A percentile compares a stretch with the other conserved stretches of the same genome.
phyloP scores from a whole-genome alignment of 2,329 filamentous ascomycete species.

The Colletotrichum theobromicola region DNA sequence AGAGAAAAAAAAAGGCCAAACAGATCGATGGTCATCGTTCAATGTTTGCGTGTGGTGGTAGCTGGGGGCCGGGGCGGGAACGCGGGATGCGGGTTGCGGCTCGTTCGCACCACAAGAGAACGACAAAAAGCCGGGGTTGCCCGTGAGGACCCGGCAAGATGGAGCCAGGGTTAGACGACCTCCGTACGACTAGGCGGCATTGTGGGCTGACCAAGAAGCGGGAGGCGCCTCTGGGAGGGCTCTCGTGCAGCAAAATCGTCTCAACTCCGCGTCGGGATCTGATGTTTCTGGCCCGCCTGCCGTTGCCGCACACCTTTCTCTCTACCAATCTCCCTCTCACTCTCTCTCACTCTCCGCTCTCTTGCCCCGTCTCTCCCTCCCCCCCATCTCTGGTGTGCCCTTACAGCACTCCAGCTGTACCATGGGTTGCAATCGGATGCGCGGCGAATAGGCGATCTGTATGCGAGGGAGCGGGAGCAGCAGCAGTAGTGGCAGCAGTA shows the following conservation, averaged over 20 bases:
- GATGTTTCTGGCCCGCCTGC: background rate
- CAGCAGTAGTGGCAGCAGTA: background rate
- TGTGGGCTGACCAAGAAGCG: conserved; percentile 19
- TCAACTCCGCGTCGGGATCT: conserved; percentile 13
- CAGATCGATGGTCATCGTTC: background rate
- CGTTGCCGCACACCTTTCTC: background rate
- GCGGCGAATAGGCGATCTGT: conserved; percentile 16
- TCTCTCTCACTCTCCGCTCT: background rate
- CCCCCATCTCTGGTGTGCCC: background rate
- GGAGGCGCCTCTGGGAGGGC: conserved; percentile 6
- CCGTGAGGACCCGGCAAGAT: conserved; percentile 3
- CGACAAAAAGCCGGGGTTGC: background rate
- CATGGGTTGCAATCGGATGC: conserved; percentile 9
- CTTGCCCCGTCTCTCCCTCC: background rate
- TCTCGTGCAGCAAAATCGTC: conserved; percentile 12
- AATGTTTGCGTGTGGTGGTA: background rate
- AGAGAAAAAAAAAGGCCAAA: background rate
- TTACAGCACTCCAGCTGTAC: background rate
- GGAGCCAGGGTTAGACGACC: conserved; percentile 16
- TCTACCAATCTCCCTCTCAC: background rate
- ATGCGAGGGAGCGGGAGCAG: conserved; percentile 5
- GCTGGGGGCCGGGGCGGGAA: background rate
- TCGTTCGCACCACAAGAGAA: background rate
- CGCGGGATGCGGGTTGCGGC: background rate
- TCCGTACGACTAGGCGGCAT: conserved; percentile 15